Evolutionary conservation across 2,329 filamentous ascomycete species (phyloP).

Genomic region (Fusarium keratoplasticum): DNA sequence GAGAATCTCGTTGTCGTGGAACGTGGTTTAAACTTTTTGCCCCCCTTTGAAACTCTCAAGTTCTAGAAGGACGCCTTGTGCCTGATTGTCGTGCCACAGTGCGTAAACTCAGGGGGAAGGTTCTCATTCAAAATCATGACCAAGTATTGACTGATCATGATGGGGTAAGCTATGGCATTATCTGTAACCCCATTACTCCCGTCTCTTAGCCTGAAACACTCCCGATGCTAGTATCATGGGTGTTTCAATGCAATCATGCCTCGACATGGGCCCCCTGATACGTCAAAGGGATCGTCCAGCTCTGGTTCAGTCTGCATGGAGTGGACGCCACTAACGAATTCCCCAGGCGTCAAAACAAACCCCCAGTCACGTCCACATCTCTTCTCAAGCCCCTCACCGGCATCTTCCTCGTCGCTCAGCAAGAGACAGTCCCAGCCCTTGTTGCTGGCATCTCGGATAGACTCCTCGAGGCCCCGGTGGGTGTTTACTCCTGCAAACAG

Average conservation of each 20-base stretch:
- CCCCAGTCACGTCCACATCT: background rate
- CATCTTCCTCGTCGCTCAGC: background rate
- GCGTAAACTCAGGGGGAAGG: background rate
- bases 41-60: background rate
- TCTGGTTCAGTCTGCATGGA: background rate
- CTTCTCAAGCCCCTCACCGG: background rate
- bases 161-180: background rate
- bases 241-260: slow-evolving; percentile 2
- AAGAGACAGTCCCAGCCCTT: background rate
- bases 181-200: background rate
- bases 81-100: slow-evolving; percentile 3
- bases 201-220: background rate
- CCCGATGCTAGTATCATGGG: background rate
- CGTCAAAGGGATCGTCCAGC: background rate
- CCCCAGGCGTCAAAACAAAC: background rate
- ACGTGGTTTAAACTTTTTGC: background rate
- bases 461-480: background rate
- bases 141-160: background rate
- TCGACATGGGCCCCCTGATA: background rate
- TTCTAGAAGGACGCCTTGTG: background rate
- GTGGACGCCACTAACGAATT: background rate
- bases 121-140: background rate
- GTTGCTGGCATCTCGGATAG: background rate
- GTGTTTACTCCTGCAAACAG: background rate
- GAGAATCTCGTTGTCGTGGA: background rate